Percentiles rank a stretch among this genome's conserved stretches.
Conservation (phyloP, 2,329 filamentous ascomycete genomes). For the Cladobotryum protrusum region DNA sequence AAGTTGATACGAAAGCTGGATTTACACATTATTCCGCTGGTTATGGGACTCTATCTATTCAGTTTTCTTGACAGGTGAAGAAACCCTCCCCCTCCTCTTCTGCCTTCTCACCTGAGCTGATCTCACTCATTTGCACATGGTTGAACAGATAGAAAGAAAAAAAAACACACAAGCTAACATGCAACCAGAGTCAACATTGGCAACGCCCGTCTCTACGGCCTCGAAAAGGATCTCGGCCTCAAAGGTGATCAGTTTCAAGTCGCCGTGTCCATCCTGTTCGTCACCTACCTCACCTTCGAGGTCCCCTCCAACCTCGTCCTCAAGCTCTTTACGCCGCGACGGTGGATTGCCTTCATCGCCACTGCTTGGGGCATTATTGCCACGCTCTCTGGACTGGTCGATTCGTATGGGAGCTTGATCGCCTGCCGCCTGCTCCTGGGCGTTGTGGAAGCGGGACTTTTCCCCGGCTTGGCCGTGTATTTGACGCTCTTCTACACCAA, state of each 20-base stretch:
- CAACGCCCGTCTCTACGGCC: slow-evolving; percentile 60
- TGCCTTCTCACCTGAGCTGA: neutral
- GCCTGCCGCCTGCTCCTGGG: slow-evolving; percentile 64
- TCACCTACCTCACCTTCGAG: slow-evolving; percentile 57
- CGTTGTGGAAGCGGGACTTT: slow-evolving; percentile 61
- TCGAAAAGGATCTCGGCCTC: slow-evolving; percentile 58
- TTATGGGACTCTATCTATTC: slow-evolving; percentile 67
- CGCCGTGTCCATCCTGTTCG: slow-evolving; percentile 60
- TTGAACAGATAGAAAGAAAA: neutral
- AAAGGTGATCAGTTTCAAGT: slow-evolving; percentile 61
- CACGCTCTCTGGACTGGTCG: slow-evolving; percentile 61
- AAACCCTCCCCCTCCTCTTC: neutral
- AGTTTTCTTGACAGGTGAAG: slow-evolving; percentile 64
- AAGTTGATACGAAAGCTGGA: slow-evolving; percentile 61
- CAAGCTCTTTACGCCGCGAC: slow-evolving; percentile 55
- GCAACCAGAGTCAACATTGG: slow-evolving; percentile 61
- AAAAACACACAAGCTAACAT: neutral
- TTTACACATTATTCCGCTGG: slow-evolving; percentile 55
- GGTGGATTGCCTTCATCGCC: slow-evolving; percentile 61
- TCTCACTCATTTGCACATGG: too few relatives aligned
- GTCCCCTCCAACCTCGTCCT: slow-evolving; percentile 60
- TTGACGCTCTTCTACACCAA: slow-evolving; percentile 73
- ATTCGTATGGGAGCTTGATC: slow-evolving; percentile 60
- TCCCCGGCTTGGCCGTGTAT: slow-evolving; percentile 63
- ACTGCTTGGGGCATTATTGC: slow-evolving; percentile 61